These are phyloP conservation scores for Alternaria metachromatica DNA, from an alignment of 2,329 filamentous ascomycete species.

Conservation along the genomic window DNA sequence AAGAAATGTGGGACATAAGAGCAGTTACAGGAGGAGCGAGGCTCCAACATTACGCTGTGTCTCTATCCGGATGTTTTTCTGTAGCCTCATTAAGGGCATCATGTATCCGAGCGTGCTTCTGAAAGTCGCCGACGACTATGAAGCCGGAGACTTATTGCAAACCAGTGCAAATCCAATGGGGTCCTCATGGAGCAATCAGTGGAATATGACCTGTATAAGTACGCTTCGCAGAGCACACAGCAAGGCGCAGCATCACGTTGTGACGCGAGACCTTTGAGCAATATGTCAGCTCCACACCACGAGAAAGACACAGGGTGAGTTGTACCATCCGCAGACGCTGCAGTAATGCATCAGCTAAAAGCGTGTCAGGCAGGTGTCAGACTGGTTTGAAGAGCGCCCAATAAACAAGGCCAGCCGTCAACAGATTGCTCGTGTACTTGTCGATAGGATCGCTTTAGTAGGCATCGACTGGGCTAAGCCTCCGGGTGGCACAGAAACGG, in stretches of 20 bases:
- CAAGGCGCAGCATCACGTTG: background rate
- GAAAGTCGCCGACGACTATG: background rate
- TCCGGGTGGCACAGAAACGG: background rate
- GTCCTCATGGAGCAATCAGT: background rate
- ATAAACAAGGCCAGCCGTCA: conserved; percentile 10
- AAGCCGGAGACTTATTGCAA: background rate
- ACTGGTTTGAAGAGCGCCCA: conserved; percentile 12
- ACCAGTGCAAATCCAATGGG: background rate
- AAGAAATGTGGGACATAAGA: background rate
- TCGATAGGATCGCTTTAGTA: background rate
- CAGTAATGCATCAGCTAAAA: background rate
- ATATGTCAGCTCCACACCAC: background rate
- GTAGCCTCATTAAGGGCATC: background rate
- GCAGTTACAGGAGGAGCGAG: background rate
- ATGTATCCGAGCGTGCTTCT: background rate
- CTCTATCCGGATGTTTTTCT: background rate
- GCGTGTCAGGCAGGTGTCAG: background rate
- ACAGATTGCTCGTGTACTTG: background rate
- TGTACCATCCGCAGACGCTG: background rate
- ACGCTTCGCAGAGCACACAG: background rate
- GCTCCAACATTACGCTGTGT: background rate
- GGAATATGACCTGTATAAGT: background rate
- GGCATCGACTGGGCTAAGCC: background rate
- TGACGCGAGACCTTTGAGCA: background rate
- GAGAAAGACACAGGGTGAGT: background rate